Evolutionary conservation across 495 filamentous ascomycete genomes (phyloP), one percentile per base, ranked within the genome.

Genomic region (Pseudotulostoma volvatum): DNA sequence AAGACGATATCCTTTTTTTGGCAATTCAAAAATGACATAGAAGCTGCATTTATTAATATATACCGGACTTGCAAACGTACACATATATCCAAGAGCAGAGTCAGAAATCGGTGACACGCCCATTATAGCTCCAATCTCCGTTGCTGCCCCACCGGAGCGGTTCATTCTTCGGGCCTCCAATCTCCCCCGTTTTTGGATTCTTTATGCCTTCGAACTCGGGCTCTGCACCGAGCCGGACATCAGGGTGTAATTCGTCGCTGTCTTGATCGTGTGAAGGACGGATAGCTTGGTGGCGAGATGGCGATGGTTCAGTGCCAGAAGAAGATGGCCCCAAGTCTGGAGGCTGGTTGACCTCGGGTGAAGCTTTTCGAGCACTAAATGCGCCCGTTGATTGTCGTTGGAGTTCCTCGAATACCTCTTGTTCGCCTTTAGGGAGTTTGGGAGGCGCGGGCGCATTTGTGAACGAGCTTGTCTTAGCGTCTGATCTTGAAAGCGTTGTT

Each of bases 81-180:
- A n/a, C n/a, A n/a, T n/a, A n/a, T n/a, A n/a, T n/a, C n/a, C n/a
- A n/a, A n/a, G n/a, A n/a, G n/a, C n/a, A n/a, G n/a, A 19, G 32
- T 61, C 53, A 97, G 54, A 97, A 97, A 62, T 96, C 90, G 14
- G 90, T 96, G 17, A 90, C 88, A 39, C 90, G 65, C 28, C 90
- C 90, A 61, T 94, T 94, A 58, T 80, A 97, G 50, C 84, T 95
- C 77, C 86, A 97, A 61, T 97, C 90, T 1, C 84, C 81, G 2
- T 47, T 56, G 18, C 63, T 54, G 0, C 86, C 85, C 87, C 87
- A 94, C 38, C 87, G 67, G 48, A 96, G 46, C 32, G 90, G 90
- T 60, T 97, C 90, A 57, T 95, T 97, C 73, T 96, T 97, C 13
- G 90, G 90, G 9, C 90, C 90, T 4, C 87, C 90, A 32, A 93